Base-by-base conservation (phyloP, 495 filamentous ascomycete genomes). In the Penicillium longicatenatum region DNA sequence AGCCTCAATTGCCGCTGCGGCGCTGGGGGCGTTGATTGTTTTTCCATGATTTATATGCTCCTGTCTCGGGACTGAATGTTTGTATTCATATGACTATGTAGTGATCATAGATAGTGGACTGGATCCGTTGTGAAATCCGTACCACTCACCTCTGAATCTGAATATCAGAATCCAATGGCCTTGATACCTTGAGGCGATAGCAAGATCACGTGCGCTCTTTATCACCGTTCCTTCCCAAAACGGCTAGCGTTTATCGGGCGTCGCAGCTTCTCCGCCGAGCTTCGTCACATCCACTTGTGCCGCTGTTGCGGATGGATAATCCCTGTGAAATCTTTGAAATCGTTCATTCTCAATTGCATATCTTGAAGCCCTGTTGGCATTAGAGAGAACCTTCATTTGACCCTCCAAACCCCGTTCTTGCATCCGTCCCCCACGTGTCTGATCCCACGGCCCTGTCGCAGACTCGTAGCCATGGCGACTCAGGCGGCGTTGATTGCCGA, bases 401-500 rank as follows among this genome's bases (percentile, higher is more conserved):
- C 22, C 9, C 19, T 37, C 29, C 26, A n/a, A 37, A 17, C 20
- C 48, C 8, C 26, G 14, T 35, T 17, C 31, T 35, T 42, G 35
- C 30, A 19, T 14, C n/a, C 35, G 16, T 19, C 24, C 50, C 21
- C 55, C 35, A 61, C 58, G 57, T 64, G 58, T 56, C 39, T 67
- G 47, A 62, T 42, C 52, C 62, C 44, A 58, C 56, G 43, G 39
- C 37, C 41, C 51, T 31, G 55, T 64, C 56, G 56, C 56, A 57
- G 50, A 67, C 59, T 58, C 52, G 45, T 57, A 73, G 71, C 66
- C 65, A 93, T 92, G 90, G 81, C 89, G 60, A 79, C 86, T 58
- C 88, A 91, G 68, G 85, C 85, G 62, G 79, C 82, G 48, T 69
- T 87, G 59, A 87, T 91, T 60, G 81, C 83, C 44, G 88, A 90